A percentile compares a stretch with the other conserved stretches of the same genome.
Evolutionary conservation across 202 grass and related monocot species (phyloP).

Genomic region (Panicum virgatum): DNA sequence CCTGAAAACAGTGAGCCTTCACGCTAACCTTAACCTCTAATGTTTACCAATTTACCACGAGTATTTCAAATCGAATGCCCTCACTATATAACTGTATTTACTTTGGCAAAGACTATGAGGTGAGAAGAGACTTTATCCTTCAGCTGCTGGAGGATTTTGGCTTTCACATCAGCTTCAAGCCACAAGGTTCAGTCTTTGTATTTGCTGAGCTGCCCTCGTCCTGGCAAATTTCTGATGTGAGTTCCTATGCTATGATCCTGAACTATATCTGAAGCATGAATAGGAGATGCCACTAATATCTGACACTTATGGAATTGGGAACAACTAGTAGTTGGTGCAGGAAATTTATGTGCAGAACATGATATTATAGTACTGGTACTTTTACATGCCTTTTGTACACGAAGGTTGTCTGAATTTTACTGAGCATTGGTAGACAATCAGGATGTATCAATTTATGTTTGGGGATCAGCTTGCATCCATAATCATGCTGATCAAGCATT

Average conservation of each 20-base stretch:
- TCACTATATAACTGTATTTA: neutral
- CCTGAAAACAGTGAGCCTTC: conserved; percentile 64
- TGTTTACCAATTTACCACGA: conserved; percentile 21
- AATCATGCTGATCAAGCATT: neutral
- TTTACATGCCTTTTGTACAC: neutral
- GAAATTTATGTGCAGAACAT: conserved; percentile 14
- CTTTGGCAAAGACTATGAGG: conserved; percentile 65
- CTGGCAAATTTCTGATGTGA: conserved; percentile 79
- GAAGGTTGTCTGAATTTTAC: no score
- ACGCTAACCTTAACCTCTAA: conserved; percentile 10
- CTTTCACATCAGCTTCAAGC: conserved; percentile 66
- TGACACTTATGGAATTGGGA: conserved; percentile 11
- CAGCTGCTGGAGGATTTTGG: conserved; percentile 67
- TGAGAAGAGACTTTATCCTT: conserved; percentile 71
- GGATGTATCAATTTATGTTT: neutral
- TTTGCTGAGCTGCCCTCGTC: conserved; percentile 76
- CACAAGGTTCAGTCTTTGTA: conserved; percentile 79
- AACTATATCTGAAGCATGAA: conserved; percentile 20
- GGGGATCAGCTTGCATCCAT: neutral
- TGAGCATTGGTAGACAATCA: neutral
- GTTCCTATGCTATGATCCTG: conserved; percentile 28
- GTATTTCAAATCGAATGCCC: neutral
- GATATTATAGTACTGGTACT: neutral
- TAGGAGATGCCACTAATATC: neutral
- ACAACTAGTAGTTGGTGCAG: neutral